Evolutionary conservation across 2,329 filamentous ascomycete species (phyloP).

Genomic region (Sarocladium oryzae): DNA sequence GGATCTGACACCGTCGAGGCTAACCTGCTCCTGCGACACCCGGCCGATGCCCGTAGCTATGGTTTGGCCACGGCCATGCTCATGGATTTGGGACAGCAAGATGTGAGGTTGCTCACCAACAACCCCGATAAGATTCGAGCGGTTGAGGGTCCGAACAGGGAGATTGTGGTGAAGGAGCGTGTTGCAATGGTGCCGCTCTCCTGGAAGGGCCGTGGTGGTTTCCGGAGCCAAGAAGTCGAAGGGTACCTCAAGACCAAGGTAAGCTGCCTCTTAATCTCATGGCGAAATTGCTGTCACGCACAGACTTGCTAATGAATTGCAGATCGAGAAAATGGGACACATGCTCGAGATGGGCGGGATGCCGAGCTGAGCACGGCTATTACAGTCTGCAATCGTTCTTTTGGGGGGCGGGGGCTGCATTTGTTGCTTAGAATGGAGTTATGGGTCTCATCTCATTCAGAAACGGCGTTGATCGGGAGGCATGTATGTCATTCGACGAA

Average conservation of each 20-base stretch:
- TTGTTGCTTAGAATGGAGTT: constrained; percentile 4
- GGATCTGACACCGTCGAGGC: constrained; percentile 98
- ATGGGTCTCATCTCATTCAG: neutral
- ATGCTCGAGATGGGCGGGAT: constrained; percentile 54
- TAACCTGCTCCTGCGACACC: constrained; percentile 83
- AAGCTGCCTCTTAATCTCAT: constrained; percentile 23
- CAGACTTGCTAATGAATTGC: constrained; percentile 16
- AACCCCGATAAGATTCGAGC: constrained; percentile 96
- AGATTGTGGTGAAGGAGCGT: constrained; percentile 80
- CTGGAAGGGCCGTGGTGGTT: constrained; percentile 81
- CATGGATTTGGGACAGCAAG: constrained; percentile 70
- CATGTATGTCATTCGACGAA: neutral
- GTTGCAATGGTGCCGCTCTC: constrained; percentile 94
- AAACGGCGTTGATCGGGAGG: neutral
- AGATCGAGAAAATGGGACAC: constrained; percentile 88
- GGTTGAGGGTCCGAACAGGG: constrained; percentile 83
- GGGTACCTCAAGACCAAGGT: constrained; percentile 95
- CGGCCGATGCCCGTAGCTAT: constrained; percentile 90
- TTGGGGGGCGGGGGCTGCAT: neutral
- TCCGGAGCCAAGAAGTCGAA: constrained; percentile 82
- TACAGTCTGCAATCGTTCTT: too few species aligned
- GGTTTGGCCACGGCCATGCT: constrained; percentile 95
- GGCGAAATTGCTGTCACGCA: neutral
- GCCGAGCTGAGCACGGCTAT: neutral
- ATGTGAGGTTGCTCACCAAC: constrained; percentile 83